Percentiles rank a stretch among this genome's conserved stretches.
Conservation (phyloP, 306 rosid genomes). For the Notholithocarpus densiflorus region DNA sequence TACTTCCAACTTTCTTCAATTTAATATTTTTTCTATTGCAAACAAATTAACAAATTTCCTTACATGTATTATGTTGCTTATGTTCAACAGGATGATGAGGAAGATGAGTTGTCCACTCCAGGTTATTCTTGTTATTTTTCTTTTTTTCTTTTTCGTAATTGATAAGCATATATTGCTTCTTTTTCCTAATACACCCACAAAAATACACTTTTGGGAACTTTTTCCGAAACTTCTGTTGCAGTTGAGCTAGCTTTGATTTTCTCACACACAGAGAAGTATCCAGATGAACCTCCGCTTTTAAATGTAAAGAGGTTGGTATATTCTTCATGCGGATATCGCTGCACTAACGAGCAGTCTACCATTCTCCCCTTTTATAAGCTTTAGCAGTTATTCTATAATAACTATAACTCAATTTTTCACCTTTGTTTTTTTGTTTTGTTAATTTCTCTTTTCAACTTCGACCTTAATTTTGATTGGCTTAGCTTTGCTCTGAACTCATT, state of each 20-base stretch:
- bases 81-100: conserved; percentile 77
- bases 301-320: conserved; percentile 67
- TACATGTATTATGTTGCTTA: conserved; percentile 19
- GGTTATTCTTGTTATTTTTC: conserved; percentile 51
- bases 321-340: not conserved
- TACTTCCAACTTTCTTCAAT: not conserved
- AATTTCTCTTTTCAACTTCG: not conserved
- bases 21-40: not conserved
- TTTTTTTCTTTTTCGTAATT: conserved; percentile 7
- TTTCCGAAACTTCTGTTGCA: conserved; percentile 45
- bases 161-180: conserved; percentile 3
- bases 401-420: not conserved
- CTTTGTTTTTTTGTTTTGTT: not conserved
- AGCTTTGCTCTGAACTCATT: not conserved
- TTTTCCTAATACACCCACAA: conserved; percentile 4
- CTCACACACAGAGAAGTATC: conserved; percentile 87
- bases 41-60: conserved; percentile 1
- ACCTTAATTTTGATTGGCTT: not conserved
- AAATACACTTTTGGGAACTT: conserved; percentile 18
- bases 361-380: not conserved
- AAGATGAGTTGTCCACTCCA: conserved; percentile 55
- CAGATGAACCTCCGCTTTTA: conserved; percentile 98
- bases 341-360: not conserved
- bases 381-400: too few species aligned
- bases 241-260: conserved; percentile 93